Conservation (phyloP, 768 basidiomycete genomes). For the Boletus reticulatus region DNA sequence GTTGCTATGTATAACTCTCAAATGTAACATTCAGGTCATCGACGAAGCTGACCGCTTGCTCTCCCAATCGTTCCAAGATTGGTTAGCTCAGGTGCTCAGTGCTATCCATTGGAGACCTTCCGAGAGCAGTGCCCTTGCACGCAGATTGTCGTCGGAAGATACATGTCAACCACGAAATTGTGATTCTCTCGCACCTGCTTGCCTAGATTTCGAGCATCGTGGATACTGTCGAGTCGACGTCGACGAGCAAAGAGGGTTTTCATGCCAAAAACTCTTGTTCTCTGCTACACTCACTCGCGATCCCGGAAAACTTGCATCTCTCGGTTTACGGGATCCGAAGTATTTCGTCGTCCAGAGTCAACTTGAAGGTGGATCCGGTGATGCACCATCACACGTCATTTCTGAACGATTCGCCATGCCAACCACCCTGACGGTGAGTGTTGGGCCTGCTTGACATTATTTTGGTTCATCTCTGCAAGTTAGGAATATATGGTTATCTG, state of each 20-base stretch:
- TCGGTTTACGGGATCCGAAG: constrained; percentile 75
- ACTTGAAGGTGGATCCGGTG: constrained; percentile 33
- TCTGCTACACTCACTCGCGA: constrained; percentile 94
- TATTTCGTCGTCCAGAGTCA: constrained; percentile 81
- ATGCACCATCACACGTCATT: constrained; percentile 49
- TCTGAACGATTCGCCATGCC: constrained; percentile 86
- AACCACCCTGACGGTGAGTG: constrained; percentile 62
- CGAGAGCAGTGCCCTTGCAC: neutral
- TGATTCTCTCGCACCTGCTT: constrained; percentile 62
- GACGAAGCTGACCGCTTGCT: constrained; percentile 98
- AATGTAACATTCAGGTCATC: constrained; percentile 61
- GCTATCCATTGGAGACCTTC: constrained; percentile 53
- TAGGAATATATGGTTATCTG: constrained; percentile 89
- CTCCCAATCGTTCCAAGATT: constrained; percentile 94
- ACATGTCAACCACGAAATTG: neutral
- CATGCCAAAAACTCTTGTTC: constrained; percentile 94
- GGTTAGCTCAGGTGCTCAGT: constrained; percentile 81
- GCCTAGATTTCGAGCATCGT: constrained; percentile 32
- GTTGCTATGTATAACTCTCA: neutral
- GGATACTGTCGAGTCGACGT: constrained; percentile 43
- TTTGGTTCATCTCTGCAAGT: constrained; percentile 2
- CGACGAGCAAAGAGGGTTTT: constrained; percentile 55
- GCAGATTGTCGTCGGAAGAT: constrained; percentile 5
- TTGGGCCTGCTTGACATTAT: neutral
- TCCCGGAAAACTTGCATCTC: constrained; percentile 86